phyloP scores from a whole-genome alignment of 2,329 filamentous ascomycete species.

The Penicillium sp. region DNA sequence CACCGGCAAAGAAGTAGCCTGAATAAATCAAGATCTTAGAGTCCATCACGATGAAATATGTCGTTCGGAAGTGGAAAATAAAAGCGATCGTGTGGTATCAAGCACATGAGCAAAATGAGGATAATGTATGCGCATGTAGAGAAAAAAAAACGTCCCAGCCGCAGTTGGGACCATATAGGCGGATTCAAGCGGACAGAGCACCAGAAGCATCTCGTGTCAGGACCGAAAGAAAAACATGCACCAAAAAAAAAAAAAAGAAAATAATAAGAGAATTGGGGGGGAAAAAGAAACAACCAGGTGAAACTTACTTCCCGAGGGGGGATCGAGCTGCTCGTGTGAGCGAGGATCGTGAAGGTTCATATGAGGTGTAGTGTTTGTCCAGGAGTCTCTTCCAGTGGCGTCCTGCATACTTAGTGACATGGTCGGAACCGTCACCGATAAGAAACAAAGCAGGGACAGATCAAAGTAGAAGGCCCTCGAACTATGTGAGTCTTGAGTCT shows the following conservation, averaged over 20 bases:
- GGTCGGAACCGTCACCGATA: slow-evolving; percentile 14
- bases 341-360: slow-evolving; percentile 25
- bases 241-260: neutral
- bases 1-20: slow-evolving; percentile 24
- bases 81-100: too few species aligned
- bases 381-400: slow-evolving; percentile 25
- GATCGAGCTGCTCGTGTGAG: slow-evolving; percentile 18
- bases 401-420: slow-evolving; percentile 27
- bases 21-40: slow-evolving; percentile 4
- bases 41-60: too few species aligned
- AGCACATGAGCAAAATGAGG: too few species aligned
- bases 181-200: too few species aligned
- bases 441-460: neutral
- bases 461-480: too few species aligned
- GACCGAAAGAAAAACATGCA: too few species aligned
- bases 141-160: too few species aligned
- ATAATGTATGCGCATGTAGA: too few species aligned
- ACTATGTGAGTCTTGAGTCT: too few species aligned
- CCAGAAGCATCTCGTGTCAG: too few species aligned
- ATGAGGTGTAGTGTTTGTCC: slow-evolving; percentile 23
- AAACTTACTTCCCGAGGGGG: slow-evolving; percentile 24
- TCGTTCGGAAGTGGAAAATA: too few species aligned
- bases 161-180: too few species aligned
- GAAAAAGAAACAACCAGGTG: neutral
- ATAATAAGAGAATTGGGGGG: neutral